Evolutionary conservation across 2,329 filamentous ascomycete genomes (phyloP).

Genomic region (Torrubiellomyces zombiae): DNA sequence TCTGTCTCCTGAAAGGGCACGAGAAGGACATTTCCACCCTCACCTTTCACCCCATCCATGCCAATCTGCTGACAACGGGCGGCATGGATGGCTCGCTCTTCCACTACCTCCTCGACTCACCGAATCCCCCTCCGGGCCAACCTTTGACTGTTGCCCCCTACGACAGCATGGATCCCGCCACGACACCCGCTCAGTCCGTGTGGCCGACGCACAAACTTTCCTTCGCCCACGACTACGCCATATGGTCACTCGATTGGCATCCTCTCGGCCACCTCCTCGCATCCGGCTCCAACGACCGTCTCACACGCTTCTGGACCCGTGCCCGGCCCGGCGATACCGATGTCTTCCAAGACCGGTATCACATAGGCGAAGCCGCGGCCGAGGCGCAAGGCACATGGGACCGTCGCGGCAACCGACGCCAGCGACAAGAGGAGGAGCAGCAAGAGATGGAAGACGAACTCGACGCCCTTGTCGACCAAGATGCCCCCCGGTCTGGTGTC

Average conservation of each 20-base stretch:
- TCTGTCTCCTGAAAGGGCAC: slow-evolving; percentile 81
- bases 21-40: slow-evolving; percentile 92
- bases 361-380: slow-evolving; percentile 84
- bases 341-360: slow-evolving; percentile 78
- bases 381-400: slow-evolving; percentile 94
- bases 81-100: slow-evolving; percentile 78
- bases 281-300: slow-evolving; percentile 89
- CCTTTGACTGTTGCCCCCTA: slow-evolving; percentile 64
- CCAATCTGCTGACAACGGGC: slow-evolving; percentile 76
- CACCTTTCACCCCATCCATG: slow-evolving; percentile 85
- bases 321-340: slow-evolving; percentile 75
- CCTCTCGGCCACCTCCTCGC: slow-evolving; percentile 89
- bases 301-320: slow-evolving; percentile 93
- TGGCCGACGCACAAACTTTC: slow-evolving; percentile 77
- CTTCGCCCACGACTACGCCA: slow-evolving; percentile 83
- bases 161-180: slow-evolving; percentile 63
- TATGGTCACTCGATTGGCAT: slow-evolving; percentile 98
- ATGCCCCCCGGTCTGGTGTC: slow-evolving; percentile 41
- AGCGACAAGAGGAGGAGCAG: slow-evolving; percentile 82
- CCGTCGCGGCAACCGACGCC: slow-evolving; percentile 56
- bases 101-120: slow-evolving; percentile 92
- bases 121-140: slow-evolving; percentile 64
- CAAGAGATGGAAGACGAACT: slow-evolving; percentile 86
- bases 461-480: slow-evolving; percentile 80
- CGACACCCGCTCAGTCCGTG: slow-evolving; percentile 75